phyloP scores from a whole-genome alignment of 768 basidiomycete species.

The Pleurotus salmoneostramineus region DNA sequence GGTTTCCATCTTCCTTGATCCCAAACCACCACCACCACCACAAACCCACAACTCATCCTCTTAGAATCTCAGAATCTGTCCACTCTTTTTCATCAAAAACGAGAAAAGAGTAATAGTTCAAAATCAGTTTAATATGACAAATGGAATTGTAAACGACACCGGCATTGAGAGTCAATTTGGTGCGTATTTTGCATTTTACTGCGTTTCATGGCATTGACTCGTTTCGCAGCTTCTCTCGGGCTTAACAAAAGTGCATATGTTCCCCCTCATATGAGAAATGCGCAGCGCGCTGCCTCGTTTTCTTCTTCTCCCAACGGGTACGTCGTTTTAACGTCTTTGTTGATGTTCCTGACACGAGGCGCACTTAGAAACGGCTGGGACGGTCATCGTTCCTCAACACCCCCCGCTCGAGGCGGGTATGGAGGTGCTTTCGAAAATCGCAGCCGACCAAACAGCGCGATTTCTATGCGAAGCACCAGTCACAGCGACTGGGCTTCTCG shows the following conservation, averaged over 20 bases:
- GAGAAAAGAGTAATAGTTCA: slow-evolving; percentile 8
- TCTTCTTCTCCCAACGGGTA: slow-evolving; percentile 51
- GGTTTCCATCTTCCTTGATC: slow-evolving; percentile 25
- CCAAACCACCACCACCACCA: slow-evolving; percentile 22
- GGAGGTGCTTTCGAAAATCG: slow-evolving; percentile 37
- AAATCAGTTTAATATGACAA: slow-evolving; percentile 66
- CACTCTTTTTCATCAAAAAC: slow-evolving; percentile 10
- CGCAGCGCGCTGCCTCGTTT: slow-evolving; percentile 79
- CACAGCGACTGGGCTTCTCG: slow-evolving; percentile 39
- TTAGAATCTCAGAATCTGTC: slow-evolving; percentile 1
- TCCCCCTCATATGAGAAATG: slow-evolving; percentile 81
- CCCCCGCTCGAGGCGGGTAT: slow-evolving; percentile 44
- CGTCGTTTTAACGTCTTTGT: slow-evolving; percentile 18
- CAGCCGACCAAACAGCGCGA: slow-evolving; percentile 37
- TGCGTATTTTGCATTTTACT: slow-evolving; percentile 25
- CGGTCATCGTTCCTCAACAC: slow-evolving; percentile 67
- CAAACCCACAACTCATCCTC: background rate
- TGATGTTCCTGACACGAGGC: slow-evolving; percentile 10
- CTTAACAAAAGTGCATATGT: slow-evolving; percentile 83
- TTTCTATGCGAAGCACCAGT: slow-evolving; percentile 35
- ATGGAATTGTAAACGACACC: slow-evolving; percentile 84
- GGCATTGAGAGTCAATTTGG: slow-evolving; percentile 76
- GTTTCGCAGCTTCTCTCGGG: slow-evolving; percentile 62
- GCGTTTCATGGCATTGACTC: slow-evolving; percentile 8
- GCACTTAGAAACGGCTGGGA: slow-evolving; percentile 61